A percentile compares a stretch with the other conserved stretches of the same genome.
These are phyloP conservation scores for Alternaria triticina DNA, from an alignment of 2,329 filamentous ascomycete genomes.

Conservation along the genomic window DNA sequence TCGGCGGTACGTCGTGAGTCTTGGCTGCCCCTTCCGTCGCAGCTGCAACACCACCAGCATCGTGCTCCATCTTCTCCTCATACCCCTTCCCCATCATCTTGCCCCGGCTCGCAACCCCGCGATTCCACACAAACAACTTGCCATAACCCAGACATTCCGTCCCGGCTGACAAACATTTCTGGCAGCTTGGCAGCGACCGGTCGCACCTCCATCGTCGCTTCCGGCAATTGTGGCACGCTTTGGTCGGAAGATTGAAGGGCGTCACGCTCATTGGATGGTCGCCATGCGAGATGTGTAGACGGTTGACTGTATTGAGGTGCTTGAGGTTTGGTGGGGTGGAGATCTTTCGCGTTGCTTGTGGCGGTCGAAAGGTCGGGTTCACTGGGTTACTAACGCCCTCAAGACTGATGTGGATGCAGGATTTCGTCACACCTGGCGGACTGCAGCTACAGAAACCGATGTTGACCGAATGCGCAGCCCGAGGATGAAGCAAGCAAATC, in stretches of 20 bases:
- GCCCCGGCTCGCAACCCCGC: constrained; percentile 58
- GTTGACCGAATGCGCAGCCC: constrained; percentile 17
- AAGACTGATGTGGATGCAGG: constrained; percentile 8
- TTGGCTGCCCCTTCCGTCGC: constrained; percentile 34
- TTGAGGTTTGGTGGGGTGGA: constrained; percentile 6
- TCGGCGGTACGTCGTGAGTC: constrained; percentile 21
- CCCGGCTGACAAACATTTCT: constrained; percentile 64
- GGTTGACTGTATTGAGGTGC: constrained; percentile 27
- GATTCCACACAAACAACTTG: constrained; percentile 66
- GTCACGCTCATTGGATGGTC: constrained; percentile 41
- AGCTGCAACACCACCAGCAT: not conserved
- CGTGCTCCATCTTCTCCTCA: constrained; percentile 40
- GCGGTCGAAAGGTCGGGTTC: constrained; percentile 16
- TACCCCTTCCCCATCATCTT: constrained; percentile 63
- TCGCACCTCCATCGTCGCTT: constrained; percentile 67
- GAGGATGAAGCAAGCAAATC: constrained; percentile 18
- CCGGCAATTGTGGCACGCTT: constrained; percentile 67
- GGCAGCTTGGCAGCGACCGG: constrained; percentile 64
- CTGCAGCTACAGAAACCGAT: constrained; percentile 16
- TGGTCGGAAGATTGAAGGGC: constrained; percentile 40
- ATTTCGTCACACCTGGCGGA: constrained; percentile 16
- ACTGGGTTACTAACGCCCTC: constrained; percentile 18
- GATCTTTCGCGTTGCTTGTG: constrained; percentile 18
- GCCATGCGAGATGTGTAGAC: constrained; percentile 39
- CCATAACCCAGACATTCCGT: constrained; percentile 68